phyloP scores from a whole-genome alignment of 768 basidiomycete genomes.

The Serendipita sp. region DNA sequence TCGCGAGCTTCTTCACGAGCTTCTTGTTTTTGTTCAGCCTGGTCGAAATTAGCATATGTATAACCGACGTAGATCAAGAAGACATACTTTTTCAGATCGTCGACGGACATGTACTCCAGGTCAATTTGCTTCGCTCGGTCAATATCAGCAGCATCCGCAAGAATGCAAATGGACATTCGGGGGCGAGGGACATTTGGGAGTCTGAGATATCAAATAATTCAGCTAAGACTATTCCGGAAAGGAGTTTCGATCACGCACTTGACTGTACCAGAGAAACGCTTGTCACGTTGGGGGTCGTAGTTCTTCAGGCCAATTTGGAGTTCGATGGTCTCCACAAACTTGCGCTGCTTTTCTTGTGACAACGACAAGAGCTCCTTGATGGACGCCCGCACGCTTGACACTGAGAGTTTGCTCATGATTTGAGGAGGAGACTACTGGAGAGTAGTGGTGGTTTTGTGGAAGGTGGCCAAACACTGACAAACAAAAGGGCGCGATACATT shows the following conservation, averaged over 20 bases:
- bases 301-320: slow-evolving; percentile 95
- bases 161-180: slow-evolving; percentile 98
- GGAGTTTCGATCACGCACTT: slow-evolving; percentile 39
- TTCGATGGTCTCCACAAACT: slow-evolving; percentile 91
- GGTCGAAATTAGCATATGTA: neutral
- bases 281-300: slow-evolving; percentile 99
- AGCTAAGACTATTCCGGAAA: neutral
- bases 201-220: slow-evolving; percentile 28
- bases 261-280: slow-evolving; percentile 99
- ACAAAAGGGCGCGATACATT: neutral
- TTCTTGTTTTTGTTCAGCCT: slow-evolving; percentile 99
- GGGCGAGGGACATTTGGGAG: slow-evolving; percentile 95
- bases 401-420: slow-evolving; percentile 59
- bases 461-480: slow-evolving; percentile 3
- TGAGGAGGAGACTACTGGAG: neutral
- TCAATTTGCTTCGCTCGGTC: slow-evolving; percentile 97
- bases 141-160: slow-evolving; percentile 96
- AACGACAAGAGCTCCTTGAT: slow-evolving; percentile 79
- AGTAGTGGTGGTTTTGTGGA: neutral
- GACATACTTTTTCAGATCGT: slow-evolving; percentile 92
- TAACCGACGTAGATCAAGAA: neutral
- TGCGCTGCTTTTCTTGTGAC: slow-evolving; percentile 76
- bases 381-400: slow-evolving; percentile 99
- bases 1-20: slow-evolving; percentile 98
- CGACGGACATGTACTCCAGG: slow-evolving; percentile 98